Percentiles rank a stretch among this genome's conserved stretches.
Evolutionary conservation across 306 rosid species (phyloP).

Genomic region (Nissolia schottii): DNA sequence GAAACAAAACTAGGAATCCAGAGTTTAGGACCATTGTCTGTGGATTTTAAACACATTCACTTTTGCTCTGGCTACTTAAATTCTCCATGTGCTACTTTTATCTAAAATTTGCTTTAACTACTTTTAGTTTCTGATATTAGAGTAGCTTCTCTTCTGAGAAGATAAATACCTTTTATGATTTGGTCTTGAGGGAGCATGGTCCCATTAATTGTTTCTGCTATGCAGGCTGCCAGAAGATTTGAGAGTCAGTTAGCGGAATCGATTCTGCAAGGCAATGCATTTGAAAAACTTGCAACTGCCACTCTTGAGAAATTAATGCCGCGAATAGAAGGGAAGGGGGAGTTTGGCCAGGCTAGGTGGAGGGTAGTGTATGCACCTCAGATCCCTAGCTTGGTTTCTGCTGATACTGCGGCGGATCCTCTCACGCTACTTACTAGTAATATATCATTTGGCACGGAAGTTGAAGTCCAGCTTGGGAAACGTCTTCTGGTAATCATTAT

Average conservation of each 20-base stretch:
- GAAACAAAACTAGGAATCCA: neutral
- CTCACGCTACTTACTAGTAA: constrained; percentile 65
- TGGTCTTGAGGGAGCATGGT: neutral
- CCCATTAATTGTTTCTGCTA: constrained; percentile 6
- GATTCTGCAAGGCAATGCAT: constrained; percentile 56
- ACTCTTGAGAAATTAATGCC: constrained; percentile 91
- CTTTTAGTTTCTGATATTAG: neutral
- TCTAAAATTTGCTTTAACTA: neutral
- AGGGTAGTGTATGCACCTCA: constrained; percentile 82
- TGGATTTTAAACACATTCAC: neutral
- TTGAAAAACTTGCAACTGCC: constrained; percentile 79
- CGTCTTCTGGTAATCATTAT: constrained; percentile 65
- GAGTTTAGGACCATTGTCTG: neutral
- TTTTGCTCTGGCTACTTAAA: neutral
- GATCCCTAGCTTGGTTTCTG: constrained; percentile 66
- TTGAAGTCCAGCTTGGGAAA: constrained; percentile 94
- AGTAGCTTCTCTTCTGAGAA: constrained; percentile 6
- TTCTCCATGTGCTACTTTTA: neutral
- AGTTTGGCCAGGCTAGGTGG: constrained; percentile 89
- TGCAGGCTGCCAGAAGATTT: constrained; percentile 75
- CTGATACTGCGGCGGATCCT: constrained; percentile 62
- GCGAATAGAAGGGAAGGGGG: constrained; percentile 89
- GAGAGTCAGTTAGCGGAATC: constrained; percentile 79
- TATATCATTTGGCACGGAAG: constrained; percentile 82
- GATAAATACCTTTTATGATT: neutral